These are phyloP conservation scores for Patellaria atrata DNA, from an alignment of 495 filamentous ascomycete genomes.

Conservation along the genomic window DNA sequence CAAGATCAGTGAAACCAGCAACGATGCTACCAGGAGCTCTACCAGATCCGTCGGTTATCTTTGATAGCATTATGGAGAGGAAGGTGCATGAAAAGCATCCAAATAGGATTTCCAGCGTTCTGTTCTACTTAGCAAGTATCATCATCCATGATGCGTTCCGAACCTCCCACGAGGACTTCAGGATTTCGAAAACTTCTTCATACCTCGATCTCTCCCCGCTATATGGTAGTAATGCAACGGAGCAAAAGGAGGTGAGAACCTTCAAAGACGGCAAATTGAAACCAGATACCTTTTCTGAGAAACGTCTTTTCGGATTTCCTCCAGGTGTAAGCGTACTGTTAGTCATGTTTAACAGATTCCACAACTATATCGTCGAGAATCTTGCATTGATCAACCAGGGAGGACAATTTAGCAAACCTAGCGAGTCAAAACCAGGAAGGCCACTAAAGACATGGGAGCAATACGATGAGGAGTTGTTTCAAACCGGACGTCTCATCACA, in stretches of 20 bases:
- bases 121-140: constrained; percentile 82
- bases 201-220: constrained; percentile 77
- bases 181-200: constrained; percentile 59
- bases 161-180: constrained; percentile 40
- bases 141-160: constrained; percentile 72
- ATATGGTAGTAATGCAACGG: constrained; percentile 66
- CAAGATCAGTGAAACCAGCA: constrained; percentile 53
- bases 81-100: constrained; percentile 49
- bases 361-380: constrained; percentile 34
- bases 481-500: constrained; percentile 28
- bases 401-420: constrained; percentile 37
- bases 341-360: constrained; percentile 51
- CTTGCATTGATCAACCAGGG: constrained; percentile 46
- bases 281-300: constrained; percentile 66
- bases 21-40: constrained; percentile 46
- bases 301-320: constrained; percentile 64
- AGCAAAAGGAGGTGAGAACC: constrained; percentile 62
- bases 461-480: constrained; percentile 29
- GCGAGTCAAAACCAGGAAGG: constrained; percentile 1
- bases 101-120: constrained; percentile 70
- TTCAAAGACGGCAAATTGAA: constrained; percentile 76
- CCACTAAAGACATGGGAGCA: constrained; percentile 14
- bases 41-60: constrained; percentile 65
- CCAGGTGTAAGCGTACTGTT: constrained; percentile 59
- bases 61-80: constrained; percentile 58